Base-by-base conservation (phyloP, 768 basidiomycete species). In the Steccherinum ochraceum region DNA sequence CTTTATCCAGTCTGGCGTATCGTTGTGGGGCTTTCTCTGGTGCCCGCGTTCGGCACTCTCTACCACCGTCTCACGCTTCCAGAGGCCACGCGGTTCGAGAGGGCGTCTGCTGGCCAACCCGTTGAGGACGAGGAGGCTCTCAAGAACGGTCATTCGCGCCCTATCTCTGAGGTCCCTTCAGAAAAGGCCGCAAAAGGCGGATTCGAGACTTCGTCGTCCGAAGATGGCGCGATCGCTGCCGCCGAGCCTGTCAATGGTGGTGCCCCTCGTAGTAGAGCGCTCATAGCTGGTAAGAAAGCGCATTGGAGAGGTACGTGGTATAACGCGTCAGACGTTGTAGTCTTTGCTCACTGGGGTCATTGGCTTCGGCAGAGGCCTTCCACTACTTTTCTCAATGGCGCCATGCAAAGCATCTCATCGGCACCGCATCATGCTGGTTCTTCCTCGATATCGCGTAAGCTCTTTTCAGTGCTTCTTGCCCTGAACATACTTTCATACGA, bases 1-100 rank as follows among this genome's bases (percentile, higher is more conserved):
- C 10, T 12, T 24, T 7, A 16, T 35, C 52, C 51, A 78, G 81
- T 80, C 2, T 90, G 88, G 88, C 73, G 88, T 18, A 85, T 90
- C 55, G 71, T 80, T 52, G 65, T 88, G 47, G 87, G 85, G n/a
- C 48, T 90, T 11, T 84, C 82, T n/a, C 75, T 89, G 46, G 57
- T 90, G 7, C 88, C 89, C 5, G 86, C 84, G 0, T 82, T 86
- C 47, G 83, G 64, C 13, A 88, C 86, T 3, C 74, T 89, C 16
- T 89, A 89, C 63, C 83, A 85, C 60, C 83, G 88, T 2, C 69
- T 91, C 41, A 86, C 82, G 0, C 76, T 89, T 12, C 80, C 82
- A 11, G 86, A 89, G 59, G 79, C 85, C 4, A 78, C 71, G 23
- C 78, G 83, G 10, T 86, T 63, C 58, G 61, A 72, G 30, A 71